Evolutionary conservation across 2,329 filamentous ascomycete genomes (phyloP).

Genomic region (Clonostachys solani): DNA sequence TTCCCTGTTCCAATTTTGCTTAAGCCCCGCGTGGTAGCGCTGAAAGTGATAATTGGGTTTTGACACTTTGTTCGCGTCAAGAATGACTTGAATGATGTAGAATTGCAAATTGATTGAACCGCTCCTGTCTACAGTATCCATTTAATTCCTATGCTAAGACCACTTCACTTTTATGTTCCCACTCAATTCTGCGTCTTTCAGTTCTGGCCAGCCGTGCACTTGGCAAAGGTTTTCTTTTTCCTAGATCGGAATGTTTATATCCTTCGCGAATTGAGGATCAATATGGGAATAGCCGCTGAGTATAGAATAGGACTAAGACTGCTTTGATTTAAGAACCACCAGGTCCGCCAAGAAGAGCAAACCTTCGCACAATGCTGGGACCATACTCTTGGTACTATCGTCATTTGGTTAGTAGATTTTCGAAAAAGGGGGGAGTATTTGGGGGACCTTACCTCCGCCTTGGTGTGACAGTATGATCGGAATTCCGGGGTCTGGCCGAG

Average conservation of each 20-base stretch:
- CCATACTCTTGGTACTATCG: constrained; percentile 88
- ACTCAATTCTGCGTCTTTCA: neutral
- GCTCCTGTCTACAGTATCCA: constrained; percentile 1
- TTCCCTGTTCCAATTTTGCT: no score
- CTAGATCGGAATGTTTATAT: no score
- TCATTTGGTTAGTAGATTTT: neutral
- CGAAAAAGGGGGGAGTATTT: neutral
- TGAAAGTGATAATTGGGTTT: no score
- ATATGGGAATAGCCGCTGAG: no score
- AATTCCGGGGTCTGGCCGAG: constrained; percentile 97
- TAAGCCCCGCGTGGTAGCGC: no score
- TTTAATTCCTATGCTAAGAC: neutral
- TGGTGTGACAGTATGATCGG: constrained; percentile 96
- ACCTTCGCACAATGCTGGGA: constrained; percentile 90
- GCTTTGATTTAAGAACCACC: constrained; percentile 60
- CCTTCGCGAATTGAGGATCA: no score
- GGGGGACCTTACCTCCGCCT: constrained; percentile 56
- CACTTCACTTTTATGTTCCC: constrained; percentile 2
- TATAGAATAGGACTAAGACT: no score
- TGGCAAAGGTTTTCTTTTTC: no score
- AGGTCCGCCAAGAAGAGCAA: constrained; percentile 88
- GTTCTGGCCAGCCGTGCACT: neutral
- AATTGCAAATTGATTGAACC: neutral
- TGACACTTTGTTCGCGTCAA: no score
- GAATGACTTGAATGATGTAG: neutral